Evolutionary conservation across 148 eudicot genomes (phyloP).

Genomic region (Oxyria digyna): DNA sequence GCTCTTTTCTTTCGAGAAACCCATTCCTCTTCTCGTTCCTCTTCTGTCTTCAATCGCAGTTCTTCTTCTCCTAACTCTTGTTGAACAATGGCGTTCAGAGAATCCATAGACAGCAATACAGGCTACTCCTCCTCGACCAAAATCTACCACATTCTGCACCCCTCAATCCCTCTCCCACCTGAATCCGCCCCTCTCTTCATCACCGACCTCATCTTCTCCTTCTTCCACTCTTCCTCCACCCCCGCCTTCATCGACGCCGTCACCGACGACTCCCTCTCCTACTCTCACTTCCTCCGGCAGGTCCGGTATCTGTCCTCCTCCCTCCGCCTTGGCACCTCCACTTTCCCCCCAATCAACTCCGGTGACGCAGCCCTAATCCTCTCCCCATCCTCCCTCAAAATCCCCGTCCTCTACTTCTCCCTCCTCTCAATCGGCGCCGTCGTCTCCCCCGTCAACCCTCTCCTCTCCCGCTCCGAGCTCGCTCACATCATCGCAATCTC

Average conservation of each 20-base stretch:
- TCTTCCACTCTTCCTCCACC: constrained; percentile 13
- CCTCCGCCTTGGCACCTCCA: background rate
- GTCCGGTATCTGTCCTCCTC: constrained; percentile 20
- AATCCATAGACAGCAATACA: background rate
- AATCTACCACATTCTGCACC: constrained; percentile 35
- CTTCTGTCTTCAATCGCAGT: no score
- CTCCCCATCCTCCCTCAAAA: constrained; percentile 19
- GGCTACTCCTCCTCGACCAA: constrained; percentile 49
- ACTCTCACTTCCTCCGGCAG: constrained; percentile 30
- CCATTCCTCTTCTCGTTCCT: no score
- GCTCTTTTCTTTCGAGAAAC: no score
- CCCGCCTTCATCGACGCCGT: constrained; percentile 37
- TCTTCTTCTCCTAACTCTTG: no score
- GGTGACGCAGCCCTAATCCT: constrained; percentile 21
- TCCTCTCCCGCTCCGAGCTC: constrained; percentile 16
- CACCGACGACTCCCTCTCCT: constrained; percentile 29
- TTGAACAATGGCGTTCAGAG: background rate
- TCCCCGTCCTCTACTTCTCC: constrained; percentile 25
- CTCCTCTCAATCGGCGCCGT: constrained; percentile 28
- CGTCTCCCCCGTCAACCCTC: constrained; percentile 27
- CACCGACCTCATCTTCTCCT: constrained; percentile 16
- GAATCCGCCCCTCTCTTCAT: constrained; percentile 11
- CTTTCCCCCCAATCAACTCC: constrained; percentile 18
- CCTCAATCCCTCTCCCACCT: constrained; percentile 3
- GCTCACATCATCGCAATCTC: constrained; percentile 11